These are phyloP conservation scores for Aspergillus sclerotiicarbonarius DNA, from an alignment of 495 filamentous ascomycete species.

Conservation along the genomic window DNA sequence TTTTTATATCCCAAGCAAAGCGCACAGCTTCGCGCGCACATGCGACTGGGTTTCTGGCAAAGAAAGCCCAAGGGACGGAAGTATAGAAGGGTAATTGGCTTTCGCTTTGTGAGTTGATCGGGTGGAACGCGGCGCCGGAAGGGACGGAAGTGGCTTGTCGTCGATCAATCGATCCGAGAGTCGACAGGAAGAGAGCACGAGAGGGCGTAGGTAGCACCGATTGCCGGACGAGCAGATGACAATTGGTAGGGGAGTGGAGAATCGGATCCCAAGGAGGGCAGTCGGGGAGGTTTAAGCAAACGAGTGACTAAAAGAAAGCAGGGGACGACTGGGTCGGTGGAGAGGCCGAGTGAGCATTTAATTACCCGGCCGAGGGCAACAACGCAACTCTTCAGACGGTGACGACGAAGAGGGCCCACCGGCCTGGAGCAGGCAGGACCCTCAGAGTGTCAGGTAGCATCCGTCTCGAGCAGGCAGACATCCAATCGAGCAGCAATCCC, in stretches of 20 bases:
- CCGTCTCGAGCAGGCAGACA: background rate
- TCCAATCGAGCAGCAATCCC: background rate
- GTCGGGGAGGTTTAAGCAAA: background rate
- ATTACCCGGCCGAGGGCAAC: too few species aligned
- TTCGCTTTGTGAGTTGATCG: background rate
- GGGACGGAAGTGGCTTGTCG: slow-evolving; percentile 18
- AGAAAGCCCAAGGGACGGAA: background rate
- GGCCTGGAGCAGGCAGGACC: background rate
- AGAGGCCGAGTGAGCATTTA: background rate
- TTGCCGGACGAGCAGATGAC: background rate
- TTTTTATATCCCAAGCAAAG: background rate
- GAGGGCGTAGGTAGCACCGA: background rate
- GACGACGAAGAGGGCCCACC: slow-evolving; percentile 1
- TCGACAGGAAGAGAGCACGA: background rate
- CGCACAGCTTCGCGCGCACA: too few species aligned
- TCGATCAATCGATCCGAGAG: background rate
- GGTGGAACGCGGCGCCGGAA: slow-evolving; percentile 10
- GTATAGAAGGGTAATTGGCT: background rate
- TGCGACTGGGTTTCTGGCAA: background rate
- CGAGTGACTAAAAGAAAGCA: background rate
- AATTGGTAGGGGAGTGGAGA: background rate
- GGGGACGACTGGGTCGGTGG: background rate
- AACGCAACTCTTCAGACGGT: too few species aligned
- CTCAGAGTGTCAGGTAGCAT: background rate
- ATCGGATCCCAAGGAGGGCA: too few species aligned